phyloP scores from a whole-genome alignment of 352 stramenopile genomes.

The Phytophthora chlamydospora region DNA sequence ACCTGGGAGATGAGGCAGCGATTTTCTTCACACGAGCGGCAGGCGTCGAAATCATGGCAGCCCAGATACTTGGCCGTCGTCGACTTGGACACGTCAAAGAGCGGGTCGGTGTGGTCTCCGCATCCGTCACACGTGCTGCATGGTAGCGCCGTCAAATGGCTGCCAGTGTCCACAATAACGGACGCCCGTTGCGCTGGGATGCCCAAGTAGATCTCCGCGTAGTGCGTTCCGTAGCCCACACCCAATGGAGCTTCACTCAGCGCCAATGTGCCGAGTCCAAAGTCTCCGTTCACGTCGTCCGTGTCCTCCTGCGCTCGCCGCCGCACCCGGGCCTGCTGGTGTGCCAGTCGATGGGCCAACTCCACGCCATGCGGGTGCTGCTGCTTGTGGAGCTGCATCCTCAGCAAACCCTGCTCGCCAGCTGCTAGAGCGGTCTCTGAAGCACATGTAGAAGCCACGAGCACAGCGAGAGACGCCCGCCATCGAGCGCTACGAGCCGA shows the following conservation, averaged over 20 bases:
- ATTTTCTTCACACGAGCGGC: slow-evolving; percentile 61
- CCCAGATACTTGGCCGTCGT: slow-evolving; percentile 73
- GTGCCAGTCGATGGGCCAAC: slow-evolving; percentile 20
- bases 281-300: slow-evolving; percentile 12
- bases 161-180: slow-evolving; percentile 86
- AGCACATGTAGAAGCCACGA: slow-evolving; percentile 8
- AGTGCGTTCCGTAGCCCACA: slow-evolving; percentile 83
- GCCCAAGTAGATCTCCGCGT: slow-evolving; percentile 83
- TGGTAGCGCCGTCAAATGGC: slow-evolving; percentile 78
- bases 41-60: slow-evolving; percentile 60
- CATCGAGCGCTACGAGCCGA: slow-evolving; percentile 9
- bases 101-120: slow-evolving; percentile 72
- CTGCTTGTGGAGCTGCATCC: slow-evolving; percentile 37
- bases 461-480: slow-evolving; percentile 13
- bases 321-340: slow-evolving; percentile 58
- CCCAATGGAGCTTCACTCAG: slow-evolving; percentile 69
- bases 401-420: slow-evolving; percentile 24
- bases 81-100: slow-evolving; percentile 80
- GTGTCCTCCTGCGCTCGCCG: slow-evolving; percentile 37
- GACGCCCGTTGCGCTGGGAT: slow-evolving; percentile 83
- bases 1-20: slow-evolving; percentile 82
- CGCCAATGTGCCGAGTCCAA: slow-evolving; percentile 39
- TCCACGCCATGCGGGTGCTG: slow-evolving; percentile 14
- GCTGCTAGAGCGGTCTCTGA: background rate
- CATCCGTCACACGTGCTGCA: slow-evolving; percentile 74